Evolutionary conservation across 2,329 filamentous ascomycete genomes (phyloP), one percentile per base, ranked within the genome.

Genomic region (Dactylellina cionopaga): DNA sequence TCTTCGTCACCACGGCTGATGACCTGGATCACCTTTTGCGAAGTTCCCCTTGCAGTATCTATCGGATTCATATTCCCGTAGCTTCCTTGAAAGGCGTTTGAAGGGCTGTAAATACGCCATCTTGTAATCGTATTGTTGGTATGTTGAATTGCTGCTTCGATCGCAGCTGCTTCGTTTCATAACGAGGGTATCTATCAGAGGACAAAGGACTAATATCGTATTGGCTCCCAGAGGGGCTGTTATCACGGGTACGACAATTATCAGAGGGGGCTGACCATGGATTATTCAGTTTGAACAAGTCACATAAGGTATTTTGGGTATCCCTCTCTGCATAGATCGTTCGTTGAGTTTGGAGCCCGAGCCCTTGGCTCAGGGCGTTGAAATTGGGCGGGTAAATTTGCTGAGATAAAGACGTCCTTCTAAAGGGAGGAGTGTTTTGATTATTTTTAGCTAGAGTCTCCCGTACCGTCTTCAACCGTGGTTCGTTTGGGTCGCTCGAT

Each of bases 1-100:
- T 64, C 49, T 47, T 64, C 47, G 19, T 47, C 59, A 10, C 47
- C 47, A 24, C 13, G 3, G 29, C 37, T 64, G n/a, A 47, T 25
- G 3, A 25, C 24, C 22, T 25, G 47, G 6, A 31, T 29, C 6
- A 33, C 1, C 17, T 31, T 63, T 47, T 9, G 46, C 9, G 37
- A 54, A 3, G 17, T 46, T 37, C 27, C 37, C n/a, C 47, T 37
- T n/a, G 47, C 59, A 11, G 35, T 55, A 27, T 64, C 49, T 0
- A 7, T 10, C n/a, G 47, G 47, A 22, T 64, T 55, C 10, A 64
- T 10, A 13, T 35, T 55, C 4, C 37, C 59, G 19, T 64, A 54
- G n/a, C 44, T 35, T n/a, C 59, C 47, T 19, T 39, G 25, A 46
- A 37, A 5, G 47, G 35, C 9, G n/a, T 19, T 22, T 13, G 46